A percentile compares a stretch with the other conserved stretches of the same genome.
Conservation (phyloP, 2,329 filamentous ascomycete genomes). For the Cytospora chrysosperma region DNA sequence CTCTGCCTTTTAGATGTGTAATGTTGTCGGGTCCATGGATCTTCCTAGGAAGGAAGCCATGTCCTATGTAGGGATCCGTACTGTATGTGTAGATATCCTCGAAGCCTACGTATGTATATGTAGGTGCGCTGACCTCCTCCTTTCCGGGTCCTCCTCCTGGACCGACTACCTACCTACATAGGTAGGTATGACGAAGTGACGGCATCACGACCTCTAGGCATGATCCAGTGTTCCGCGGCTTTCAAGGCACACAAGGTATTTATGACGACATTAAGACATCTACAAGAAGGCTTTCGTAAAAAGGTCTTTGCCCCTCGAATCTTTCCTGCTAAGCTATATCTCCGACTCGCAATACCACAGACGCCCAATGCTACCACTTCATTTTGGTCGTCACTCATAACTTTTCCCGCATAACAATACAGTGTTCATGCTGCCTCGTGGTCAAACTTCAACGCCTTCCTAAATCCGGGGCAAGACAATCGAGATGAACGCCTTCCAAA, state of each 20-base stretch:
- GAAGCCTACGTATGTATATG: not conserved
- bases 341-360: not conserved
- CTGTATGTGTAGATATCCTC: not conserved
- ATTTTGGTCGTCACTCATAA: slow-evolving; percentile 7
- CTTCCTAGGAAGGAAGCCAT: no score
- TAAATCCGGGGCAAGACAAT: not conserved
- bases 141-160: not conserved
- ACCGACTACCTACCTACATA: not conserved
- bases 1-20: not conserved
- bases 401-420: not conserved
- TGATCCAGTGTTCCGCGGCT: not conserved
- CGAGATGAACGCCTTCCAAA: not conserved
- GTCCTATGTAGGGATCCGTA: no score
- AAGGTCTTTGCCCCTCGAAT: not conserved
- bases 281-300: not conserved
- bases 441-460: not conserved
- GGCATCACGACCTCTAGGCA: not conserved
- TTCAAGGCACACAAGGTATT: not conserved
- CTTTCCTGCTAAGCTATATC: not conserved
- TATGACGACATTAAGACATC: slow-evolving; percentile 6
- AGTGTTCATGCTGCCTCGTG: not conserved
- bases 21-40: not conserved
- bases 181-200: slow-evolving; percentile 10
- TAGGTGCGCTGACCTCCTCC: not conserved
- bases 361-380: not conserved